These are phyloP conservation scores for Choanephora cucurbitarum DNA, from an alignment of 371 early-diverging fungal genomes.

Conservation along the genomic window DNA sequence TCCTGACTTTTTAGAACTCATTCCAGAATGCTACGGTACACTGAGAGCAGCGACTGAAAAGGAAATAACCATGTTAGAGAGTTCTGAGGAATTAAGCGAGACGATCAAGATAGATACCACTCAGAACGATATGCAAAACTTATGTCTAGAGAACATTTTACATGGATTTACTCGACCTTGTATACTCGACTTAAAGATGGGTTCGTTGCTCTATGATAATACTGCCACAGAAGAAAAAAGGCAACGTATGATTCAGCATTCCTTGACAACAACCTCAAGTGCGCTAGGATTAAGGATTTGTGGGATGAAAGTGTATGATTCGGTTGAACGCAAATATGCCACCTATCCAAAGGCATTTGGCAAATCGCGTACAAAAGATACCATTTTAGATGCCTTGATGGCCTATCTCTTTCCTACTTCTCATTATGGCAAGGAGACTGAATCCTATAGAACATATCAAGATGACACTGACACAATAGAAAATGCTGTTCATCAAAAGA, in stretches of 20 bases:
- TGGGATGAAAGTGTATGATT: conserved; percentile 63
- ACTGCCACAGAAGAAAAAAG: conserved; percentile 65
- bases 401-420: conserved; percentile 51
- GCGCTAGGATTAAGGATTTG: conserved; percentile 61
- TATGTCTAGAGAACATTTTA: conserved; percentile 78
- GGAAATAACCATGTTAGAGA: conserved; percentile 30
- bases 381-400: conserved; percentile 45
- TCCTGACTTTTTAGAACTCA: conserved; percentile 61
- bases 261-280: conserved; percentile 60
- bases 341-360: conserved; percentile 52
- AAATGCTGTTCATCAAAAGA: conserved; percentile 3
- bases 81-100: conserved; percentile 6
- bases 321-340: conserved; percentile 34
- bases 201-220: conserved; percentile 63
- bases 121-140: conserved; percentile 40
- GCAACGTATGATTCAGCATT: conserved; percentile 57
- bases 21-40: conserved; percentile 73
- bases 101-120: conserved; percentile 10
- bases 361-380: conserved; percentile 41
- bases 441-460: conserved; percentile 11
- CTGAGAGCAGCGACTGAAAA: conserved; percentile 46
- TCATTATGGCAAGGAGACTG: conserved; percentile 25
- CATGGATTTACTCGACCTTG: conserved; percentile 69
- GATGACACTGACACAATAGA: conserved; percentile 9
- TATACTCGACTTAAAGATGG: conserved; percentile 82